phyloP scores from a whole-genome alignment of 2,329 filamentous ascomycete genomes.

The Monosporascus sp. region DNA sequence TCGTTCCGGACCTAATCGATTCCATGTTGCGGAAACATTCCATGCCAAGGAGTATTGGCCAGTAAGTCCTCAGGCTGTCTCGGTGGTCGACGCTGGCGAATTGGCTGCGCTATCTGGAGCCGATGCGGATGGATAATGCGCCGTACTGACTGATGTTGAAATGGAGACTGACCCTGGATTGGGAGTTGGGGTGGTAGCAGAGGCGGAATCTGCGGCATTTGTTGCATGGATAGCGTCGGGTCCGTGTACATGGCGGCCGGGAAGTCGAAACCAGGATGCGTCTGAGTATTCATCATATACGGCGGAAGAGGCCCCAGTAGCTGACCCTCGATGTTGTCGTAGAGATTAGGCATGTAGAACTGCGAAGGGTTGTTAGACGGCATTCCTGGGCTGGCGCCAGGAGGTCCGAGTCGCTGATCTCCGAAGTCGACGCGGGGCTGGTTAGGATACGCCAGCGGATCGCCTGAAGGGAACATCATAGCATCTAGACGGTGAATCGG shows the following conservation, averaged over 20 bases:
- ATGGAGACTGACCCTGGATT: conserved; percentile 13
- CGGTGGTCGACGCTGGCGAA: conserved; percentile 29
- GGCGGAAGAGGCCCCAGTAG: conserved; percentile 65
- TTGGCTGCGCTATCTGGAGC: conserved; percentile 13
- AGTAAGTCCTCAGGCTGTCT: conserved; percentile 46
- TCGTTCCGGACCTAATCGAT: conserved; percentile 18
- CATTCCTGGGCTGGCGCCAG: conserved; percentile 24
- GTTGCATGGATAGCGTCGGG: conserved; percentile 35
- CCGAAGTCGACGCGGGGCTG: conserved; percentile 63
- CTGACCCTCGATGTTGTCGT: conserved; percentile 67
- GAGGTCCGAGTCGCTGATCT: conserved; percentile 24
- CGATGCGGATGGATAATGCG: conserved; percentile 15
- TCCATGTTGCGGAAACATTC: conserved; percentile 22
- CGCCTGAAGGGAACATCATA: conserved; percentile 75
- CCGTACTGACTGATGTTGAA: conserved; percentile 4
- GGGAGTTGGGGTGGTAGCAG: conserved; percentile 14
- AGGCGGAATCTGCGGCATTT: conserved; percentile 26
- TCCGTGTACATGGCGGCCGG: conserved; percentile 39
- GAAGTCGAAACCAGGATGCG: conserved; percentile 37
- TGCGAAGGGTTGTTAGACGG: conserved; percentile 31
- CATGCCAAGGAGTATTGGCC: conserved; percentile 29
- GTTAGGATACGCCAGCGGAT: conserved; percentile 75
- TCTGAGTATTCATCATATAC: conserved; percentile 57
- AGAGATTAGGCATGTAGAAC: conserved; percentile 47
- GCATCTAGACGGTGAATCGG: conserved; percentile 64